Conservation (phyloP, 2,329 filamentous ascomycete genomes). For the Diatrype stigma region DNA sequence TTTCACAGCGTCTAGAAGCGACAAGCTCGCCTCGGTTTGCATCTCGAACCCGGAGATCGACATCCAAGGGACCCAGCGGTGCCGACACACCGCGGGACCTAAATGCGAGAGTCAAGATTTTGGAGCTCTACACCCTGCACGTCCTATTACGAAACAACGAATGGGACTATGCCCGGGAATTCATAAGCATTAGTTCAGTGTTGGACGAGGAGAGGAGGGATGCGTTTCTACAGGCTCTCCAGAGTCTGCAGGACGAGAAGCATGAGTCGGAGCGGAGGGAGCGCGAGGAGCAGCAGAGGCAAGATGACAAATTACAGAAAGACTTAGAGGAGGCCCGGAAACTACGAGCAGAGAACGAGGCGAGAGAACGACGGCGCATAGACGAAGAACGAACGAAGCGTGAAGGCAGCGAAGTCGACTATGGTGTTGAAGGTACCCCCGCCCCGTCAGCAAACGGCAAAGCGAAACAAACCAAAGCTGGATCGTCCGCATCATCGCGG, state of each 20-base stretch:
- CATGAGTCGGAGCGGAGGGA: conserved; percentile 65
- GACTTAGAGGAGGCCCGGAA: conserved; percentile 56
- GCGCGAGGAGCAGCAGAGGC: conserved; percentile 51
- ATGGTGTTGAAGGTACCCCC: conserved; percentile 58
- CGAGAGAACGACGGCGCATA: conserved; percentile 46
- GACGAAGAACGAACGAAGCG: conserved; percentile 50
- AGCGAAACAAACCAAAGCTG: conserved; percentile 25
- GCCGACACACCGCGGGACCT: conserved; percentile 82
- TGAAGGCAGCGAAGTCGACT: conserved; percentile 60
- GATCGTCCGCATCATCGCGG: conserved; percentile 29
- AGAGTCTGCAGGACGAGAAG: conserved; percentile 80
- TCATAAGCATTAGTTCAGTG: conserved; percentile 80
- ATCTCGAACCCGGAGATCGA: conserved; percentile 31
- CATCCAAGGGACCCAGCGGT: conserved; percentile 52
- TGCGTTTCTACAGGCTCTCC: conserved; percentile 79
- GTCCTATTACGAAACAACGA: conserved; percentile 90
- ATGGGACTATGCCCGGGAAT: conserved; percentile 93
- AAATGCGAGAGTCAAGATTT: conserved; percentile 79
- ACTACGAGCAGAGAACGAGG: conserved; percentile 55
- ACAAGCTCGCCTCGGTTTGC: conserved; percentile 28
- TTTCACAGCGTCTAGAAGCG: conserved; percentile 59
- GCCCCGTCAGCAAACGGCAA: conserved; percentile 33
- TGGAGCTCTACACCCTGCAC: conserved; percentile 93
- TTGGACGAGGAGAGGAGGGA: conserved; percentile 90
- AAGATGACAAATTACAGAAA: conserved; percentile 52